Base-by-base conservation (phyloP, 202 grass and related monocot species). In the Dendrocalamus latiflorus region DNA sequence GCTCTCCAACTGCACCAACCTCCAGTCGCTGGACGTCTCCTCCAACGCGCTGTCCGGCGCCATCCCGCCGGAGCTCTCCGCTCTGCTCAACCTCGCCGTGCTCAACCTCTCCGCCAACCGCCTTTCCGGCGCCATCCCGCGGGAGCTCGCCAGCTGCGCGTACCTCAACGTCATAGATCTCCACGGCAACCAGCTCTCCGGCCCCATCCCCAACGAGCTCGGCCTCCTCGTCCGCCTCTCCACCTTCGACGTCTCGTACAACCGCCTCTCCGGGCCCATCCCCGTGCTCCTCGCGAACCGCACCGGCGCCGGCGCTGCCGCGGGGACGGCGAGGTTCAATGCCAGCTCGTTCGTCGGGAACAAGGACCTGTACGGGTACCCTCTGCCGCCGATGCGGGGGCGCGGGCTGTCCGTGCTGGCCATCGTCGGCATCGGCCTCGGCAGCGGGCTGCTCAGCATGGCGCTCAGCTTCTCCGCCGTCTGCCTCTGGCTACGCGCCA, bases 151-250 rank as follows among this genome's bases (percentile, higher is more conserved):
- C 25, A 6, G 63, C 47, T 93, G 91, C 84, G 91, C 91, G 4
- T 93, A 93, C 69, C 85, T 93, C 57, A 93, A 93, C 84, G 85
- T 93, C 15, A 93, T 93, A 68, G 91, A 93, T 87, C 86, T 93
- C 75, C 91, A 93, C 70, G 74, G 22, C 30, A 93, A 93, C 83
- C 43, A 74, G 18, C 75, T 93, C 9, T 63, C 82, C 11, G 91
- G 91, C 26, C 83, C 80, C 78, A 93, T 93, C 62, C 83, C 82
- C 6, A 83, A 91, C 74, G 76, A 88, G 56, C 78, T 91, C 21
- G 85, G 81, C 55, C 34, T 85, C 8, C 74, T 91, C 17, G 85
- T 88, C 9, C 81, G 89, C 25, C 38, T 91, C 28, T 91, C 89
- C 38, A 61, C 85, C 45, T 85, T 91, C 47, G 89, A 91, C 59